Evolutionary conservation across 2,329 filamentous ascomycete species (phyloP), one percentile per base, ranked within the genome.

Genomic region (Aureobasidium pullulans): DNA sequence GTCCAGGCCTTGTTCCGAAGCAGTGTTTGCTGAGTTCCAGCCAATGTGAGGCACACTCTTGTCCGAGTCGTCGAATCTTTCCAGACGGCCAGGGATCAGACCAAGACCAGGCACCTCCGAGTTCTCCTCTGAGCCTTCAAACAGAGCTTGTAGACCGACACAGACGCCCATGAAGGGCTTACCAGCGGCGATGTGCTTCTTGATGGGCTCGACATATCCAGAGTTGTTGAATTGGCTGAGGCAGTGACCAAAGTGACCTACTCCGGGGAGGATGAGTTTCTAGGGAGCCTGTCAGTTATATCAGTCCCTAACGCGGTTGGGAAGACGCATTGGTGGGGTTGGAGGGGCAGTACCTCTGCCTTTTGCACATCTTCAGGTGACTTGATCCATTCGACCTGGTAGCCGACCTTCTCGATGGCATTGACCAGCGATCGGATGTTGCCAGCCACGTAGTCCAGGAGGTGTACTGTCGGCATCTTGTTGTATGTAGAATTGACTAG

Each of bases 41-140:
- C 94, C 94, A 72, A 99, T 99, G 76, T 99, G 95, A 40, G 94
- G 94, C n/a, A 99, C 95, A 39, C 91, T 86, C 76, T 97, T 97
- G 67, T 83, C 77, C 34, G 75, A 72, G 71, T 89, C 84, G 70
- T 90, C 78, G 76, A 99, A 99, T 62, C 86, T 86, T 69, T 84
- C 80, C 64, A 99, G 81, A 10, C 76, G 77, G 40, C 82, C 83
- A 46, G 86, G 84, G 62, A 97, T 85, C 31, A 96, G 47, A 5
- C 87, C 88, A 49, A 99, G 77, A 1, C 94, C 94, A 2, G 84
- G 75, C 13, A 90, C 85, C 16, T 79, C 73, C 0, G 85, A 77
- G 64, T 90, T 86, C 72, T 99, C 94, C 42, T 84, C 83, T 0
- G 94, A 97, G 8, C 88, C 88, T 65, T 89, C 81, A 69, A 96